Evolutionary conservation across 2,329 filamentous ascomycete genomes (phyloP).

Genomic region (Colletotrichum tabaci): DNA sequence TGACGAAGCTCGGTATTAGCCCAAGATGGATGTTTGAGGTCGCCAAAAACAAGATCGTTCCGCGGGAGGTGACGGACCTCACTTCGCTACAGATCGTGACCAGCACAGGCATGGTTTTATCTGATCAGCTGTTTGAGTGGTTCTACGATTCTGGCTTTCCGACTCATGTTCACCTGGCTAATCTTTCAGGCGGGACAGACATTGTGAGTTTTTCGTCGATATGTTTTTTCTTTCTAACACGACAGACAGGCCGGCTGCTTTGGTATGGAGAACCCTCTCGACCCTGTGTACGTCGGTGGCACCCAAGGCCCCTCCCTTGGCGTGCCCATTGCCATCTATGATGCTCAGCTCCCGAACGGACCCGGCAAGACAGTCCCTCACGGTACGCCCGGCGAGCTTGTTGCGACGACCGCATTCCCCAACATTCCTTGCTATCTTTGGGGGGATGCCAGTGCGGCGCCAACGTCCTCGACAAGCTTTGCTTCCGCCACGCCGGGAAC

Average conservation of each 20-base stretch:
- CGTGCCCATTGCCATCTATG: slow-evolving; percentile 71
- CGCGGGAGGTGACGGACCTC: slow-evolving; percentile 75
- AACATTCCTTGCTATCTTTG: slow-evolving; percentile 81
- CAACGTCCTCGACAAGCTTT: slow-evolving; percentile 45
- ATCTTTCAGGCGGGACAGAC: slow-evolving; percentile 85
- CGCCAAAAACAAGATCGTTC: slow-evolving; percentile 73
- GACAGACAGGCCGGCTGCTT: slow-evolving; percentile 70
- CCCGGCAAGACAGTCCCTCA: slow-evolving; percentile 61
- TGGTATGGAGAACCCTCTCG: slow-evolving; percentile 76
- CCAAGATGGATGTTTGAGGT: slow-evolving; percentile 84
- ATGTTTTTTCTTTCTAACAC: slow-evolving; percentile 1
- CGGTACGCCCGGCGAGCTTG: slow-evolving; percentile 82
- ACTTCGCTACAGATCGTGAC: slow-evolving; percentile 73
- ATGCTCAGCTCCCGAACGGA: slow-evolving; percentile 69
- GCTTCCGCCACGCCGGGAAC: slow-evolving; percentile 61
- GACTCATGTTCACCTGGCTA: slow-evolving; percentile 74
- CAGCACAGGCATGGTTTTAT: slow-evolving; percentile 86
- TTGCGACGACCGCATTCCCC: slow-evolving; percentile 79
- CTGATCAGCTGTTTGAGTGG: slow-evolving; percentile 85
- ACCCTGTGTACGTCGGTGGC: slow-evolving; percentile 74
- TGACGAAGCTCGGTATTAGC: slow-evolving; percentile 82
- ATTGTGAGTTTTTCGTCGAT: slow-evolving; percentile 63
- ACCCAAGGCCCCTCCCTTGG: slow-evolving; percentile 66
- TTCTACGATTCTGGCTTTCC: slow-evolving; percentile 82
- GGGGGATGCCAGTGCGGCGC: slow-evolving; percentile 58